phyloP scores from a whole-genome alignment of 371 early-diverging fungal species.

The Cokeromyces recurvatus region DNA sequence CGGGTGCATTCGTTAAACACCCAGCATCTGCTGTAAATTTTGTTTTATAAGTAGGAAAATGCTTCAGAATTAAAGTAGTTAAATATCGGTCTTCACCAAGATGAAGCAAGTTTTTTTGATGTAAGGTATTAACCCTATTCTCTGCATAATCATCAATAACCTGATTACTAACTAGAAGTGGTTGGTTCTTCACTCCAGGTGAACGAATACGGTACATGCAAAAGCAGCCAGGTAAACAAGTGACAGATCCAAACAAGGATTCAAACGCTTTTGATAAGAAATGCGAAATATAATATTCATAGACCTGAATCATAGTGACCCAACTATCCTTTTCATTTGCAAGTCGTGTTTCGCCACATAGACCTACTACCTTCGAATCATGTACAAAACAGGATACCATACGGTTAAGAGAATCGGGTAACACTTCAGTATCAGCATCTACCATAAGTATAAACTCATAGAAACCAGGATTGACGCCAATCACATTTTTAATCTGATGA shows the following conservation, averaged over 20 bases:
- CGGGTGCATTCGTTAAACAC: conserved; percentile 96
- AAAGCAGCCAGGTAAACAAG: conserved; percentile 97
- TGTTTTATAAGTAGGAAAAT: conserved; percentile 92
- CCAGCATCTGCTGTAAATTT: conserved; percentile 93
- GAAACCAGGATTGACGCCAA: conserved; percentile 77
- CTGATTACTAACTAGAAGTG: conserved; percentile 81
- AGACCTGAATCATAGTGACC: conserved; percentile 98
- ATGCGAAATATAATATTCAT: conserved; percentile 98
- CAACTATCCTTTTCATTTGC: conserved; percentile 86
- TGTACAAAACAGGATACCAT: conserved; percentile 81
- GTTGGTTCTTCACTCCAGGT: conserved; percentile 68
- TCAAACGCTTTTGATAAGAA: conserved; percentile 97
- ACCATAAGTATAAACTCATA: conserved; percentile 91
- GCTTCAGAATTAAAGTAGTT: conserved; percentile 97
- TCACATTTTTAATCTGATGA: conserved; percentile 85
- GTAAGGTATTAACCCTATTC: conserved; percentile 93
- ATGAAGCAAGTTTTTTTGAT: conserved; percentile 83
- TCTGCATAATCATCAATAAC: conserved; percentile 92
- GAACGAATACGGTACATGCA: conserved; percentile 88
- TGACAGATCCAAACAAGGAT: conserved; percentile 95
- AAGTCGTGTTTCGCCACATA: conserved; percentile 89
- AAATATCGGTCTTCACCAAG: conserved; percentile 85
- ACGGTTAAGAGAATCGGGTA: conserved; percentile 76
- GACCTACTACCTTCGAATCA: conserved; percentile 82
- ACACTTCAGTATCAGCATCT: conserved; percentile 88